phyloP scores from a whole-genome alignment of 345 rosid genomes.

The Hibiscus mutabilis region DNA sequence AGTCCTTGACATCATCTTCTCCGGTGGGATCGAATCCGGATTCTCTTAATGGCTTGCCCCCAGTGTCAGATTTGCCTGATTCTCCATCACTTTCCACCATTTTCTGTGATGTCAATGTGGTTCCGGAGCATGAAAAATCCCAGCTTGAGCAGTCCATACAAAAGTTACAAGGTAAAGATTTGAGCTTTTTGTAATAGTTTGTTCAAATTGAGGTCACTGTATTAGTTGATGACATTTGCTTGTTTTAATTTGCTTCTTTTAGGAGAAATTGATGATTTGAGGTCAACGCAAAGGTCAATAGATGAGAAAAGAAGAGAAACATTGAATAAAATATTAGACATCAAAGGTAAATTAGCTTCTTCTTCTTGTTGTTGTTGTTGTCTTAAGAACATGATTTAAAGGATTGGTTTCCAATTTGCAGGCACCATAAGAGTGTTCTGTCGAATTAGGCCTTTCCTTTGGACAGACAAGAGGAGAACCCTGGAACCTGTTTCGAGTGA shows the following conservation, averaged over 20 bases:
- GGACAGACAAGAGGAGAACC: slow-evolving; percentile 36
- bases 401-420: slow-evolving; percentile 28
- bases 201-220: not conserved
- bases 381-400: not conserved
- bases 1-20: slow-evolving; percentile 19
- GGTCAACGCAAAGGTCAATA: slow-evolving; percentile 47
- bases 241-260: slow-evolving; percentile 17
- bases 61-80: slow-evolving; percentile 35
- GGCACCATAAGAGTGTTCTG: slow-evolving; percentile 85
- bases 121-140: slow-evolving; percentile 68
- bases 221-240: not conserved
- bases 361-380: not conserved
- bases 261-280: slow-evolving; percentile 57
- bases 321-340: slow-evolving; percentile 62
- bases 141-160: slow-evolving; percentile 53
- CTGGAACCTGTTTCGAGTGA: slow-evolving; percentile 43
- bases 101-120: slow-evolving; percentile 60
- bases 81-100: slow-evolving; percentile 30
- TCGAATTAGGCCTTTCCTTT: slow-evolving; percentile 57
- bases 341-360: slow-evolving; percentile 47
- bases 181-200: not conserved
- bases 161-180: slow-evolving; percentile 50
- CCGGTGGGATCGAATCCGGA: slow-evolving; percentile 29
- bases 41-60: slow-evolving; percentile 22
- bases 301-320: slow-evolving; percentile 57